Conservation (phyloP, 768 basidiomycete genomes). For the Fomitopsis serialis region DNA sequence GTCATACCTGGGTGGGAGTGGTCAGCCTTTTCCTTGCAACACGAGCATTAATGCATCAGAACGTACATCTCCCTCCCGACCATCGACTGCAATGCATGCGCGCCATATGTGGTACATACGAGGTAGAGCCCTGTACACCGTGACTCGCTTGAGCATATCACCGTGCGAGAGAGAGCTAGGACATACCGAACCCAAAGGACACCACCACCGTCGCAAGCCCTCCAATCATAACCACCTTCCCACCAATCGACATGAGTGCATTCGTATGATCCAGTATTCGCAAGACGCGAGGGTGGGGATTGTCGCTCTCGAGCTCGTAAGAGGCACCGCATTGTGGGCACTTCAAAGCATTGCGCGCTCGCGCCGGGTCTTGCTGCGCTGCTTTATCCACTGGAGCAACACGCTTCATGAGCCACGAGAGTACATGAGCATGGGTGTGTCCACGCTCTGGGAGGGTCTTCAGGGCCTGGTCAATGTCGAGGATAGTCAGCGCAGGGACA, state of each 20-base stretch:
- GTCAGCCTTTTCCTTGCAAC: not conserved
- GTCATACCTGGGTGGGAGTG: constrained; percentile 52
- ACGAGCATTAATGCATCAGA: constrained; percentile 13
- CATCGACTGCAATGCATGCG: constrained; percentile 64
- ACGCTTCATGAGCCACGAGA: constrained; percentile 73
- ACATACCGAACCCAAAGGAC: constrained; percentile 59
- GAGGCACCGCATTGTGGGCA: constrained; percentile 71
- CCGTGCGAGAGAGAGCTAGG: too few relatives aligned
- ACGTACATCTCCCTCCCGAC: constrained; percentile 54
- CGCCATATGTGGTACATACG: constrained; percentile 62
- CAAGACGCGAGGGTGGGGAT: constrained; percentile 51
- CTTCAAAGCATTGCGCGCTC: constrained; percentile 62
- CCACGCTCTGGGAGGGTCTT: constrained; percentile 54
- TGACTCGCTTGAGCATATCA: too few relatives aligned
- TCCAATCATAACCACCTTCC: constrained; percentile 46
- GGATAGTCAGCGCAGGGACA: not conserved
- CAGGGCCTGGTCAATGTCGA: constrained; percentile 33
- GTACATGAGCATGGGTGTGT: constrained; percentile 80
- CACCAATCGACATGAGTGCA: constrained; percentile 41
- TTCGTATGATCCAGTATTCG: constrained; percentile 48
- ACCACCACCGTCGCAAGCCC: constrained; percentile 45
- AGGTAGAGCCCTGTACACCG: constrained; percentile 34
- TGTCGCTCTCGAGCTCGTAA: constrained; percentile 65
- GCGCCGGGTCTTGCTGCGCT: constrained; percentile 50
- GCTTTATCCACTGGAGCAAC: constrained; percentile 80